Evolutionary conservation across 108 stramenopile species (phyloP), one percentile per base, ranked within the genome.

Genomic region (Pseudonitzschia pungens): DNA sequence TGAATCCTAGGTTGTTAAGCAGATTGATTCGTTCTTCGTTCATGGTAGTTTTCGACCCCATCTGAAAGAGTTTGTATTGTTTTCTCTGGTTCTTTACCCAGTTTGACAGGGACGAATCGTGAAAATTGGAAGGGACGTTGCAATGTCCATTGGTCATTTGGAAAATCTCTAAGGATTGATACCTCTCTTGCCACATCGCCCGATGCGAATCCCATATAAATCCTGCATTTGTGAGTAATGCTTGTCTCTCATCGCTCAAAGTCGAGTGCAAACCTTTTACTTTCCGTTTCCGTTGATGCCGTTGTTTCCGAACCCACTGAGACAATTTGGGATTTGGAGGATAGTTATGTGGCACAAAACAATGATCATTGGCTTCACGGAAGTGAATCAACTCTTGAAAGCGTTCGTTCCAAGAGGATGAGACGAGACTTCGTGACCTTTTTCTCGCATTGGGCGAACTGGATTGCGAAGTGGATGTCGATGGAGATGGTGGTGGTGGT

Each of bases 51-150:
- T 31, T 28, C 40, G 60, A 32, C 41, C 76, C 82, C 24, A 69
- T 60, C 21, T 29, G 28, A 22, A 76, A 43, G 24, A 84, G 74
- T 36, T 76, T 76, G 72, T 70, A 71, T 65, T 84, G 84, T 18
- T 69, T 68, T 12, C 83, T 62, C 50, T 81, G 79, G 58, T 68
- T 65, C 27, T 72, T 71, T 9, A 84, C 83, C 83, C 83, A 84
- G 16, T 69, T 66, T 28, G 83, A 76, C 6, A 84, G 73, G 22
- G 73, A 52, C 2, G 69, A 68, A 45, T 74, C 69, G 0, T 44
- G 84, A 51, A 67, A 74, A 67, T 76, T 69, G 45, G 75, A 69
- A 4, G 87, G 85, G 27, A 81, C 80, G n/a, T 57, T 76, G 28
- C 64, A 76, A 43, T 83, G 75, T 9, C 82, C 82, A 73, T 79